Conservation (phyloP, 495 filamentous ascomycete species). For the Neurospora terricola region DNA sequence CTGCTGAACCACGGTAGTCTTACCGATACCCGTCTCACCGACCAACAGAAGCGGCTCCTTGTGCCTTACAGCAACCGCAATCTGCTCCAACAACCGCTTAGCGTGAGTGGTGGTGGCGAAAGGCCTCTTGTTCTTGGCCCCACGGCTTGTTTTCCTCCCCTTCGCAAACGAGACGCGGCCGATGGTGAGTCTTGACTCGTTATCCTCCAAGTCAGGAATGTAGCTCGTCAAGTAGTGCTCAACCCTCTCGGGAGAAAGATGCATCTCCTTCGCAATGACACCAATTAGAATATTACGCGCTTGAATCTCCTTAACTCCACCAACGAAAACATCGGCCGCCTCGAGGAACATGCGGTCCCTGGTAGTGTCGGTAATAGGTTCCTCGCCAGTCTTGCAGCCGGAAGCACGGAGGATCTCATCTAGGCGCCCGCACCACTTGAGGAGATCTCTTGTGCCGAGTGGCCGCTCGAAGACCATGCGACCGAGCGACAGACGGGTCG, state of each 20-base stretch:
- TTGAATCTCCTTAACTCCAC: slow-evolving; percentile 57
- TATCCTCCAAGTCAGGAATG: slow-evolving; percentile 52
- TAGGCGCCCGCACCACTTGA: slow-evolving; percentile 81
- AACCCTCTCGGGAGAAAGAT: slow-evolving; percentile 69
- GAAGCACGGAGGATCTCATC: slow-evolving; percentile 46
- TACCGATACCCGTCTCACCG: slow-evolving; percentile 96
- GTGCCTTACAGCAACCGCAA: slow-evolving; percentile 70
- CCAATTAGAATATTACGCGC: slow-evolving; percentile 51
- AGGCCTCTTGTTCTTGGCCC: slow-evolving; percentile 41
- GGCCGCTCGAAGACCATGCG: slow-evolving; percentile 47
- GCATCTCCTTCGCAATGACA: slow-evolving; percentile 72
- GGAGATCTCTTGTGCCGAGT: slow-evolving; percentile 66
- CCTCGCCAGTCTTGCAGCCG: slow-evolving; percentile 58
- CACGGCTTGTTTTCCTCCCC: slow-evolving; percentile 26
- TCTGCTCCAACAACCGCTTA: slow-evolving; percentile 66
- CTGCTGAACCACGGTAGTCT: slow-evolving; percentile 91
- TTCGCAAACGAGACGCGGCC: slow-evolving; percentile 55
- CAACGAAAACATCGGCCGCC: slow-evolving; percentile 78
- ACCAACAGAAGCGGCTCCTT: slow-evolving; percentile 86
- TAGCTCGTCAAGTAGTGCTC: slow-evolving; percentile 59
- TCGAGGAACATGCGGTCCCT: slow-evolving; percentile 86
- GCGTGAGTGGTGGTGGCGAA: slow-evolving; percentile 71
- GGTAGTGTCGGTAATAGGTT: slow-evolving; percentile 60
- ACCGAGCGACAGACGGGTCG: slow-evolving; percentile 43
- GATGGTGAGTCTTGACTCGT: slow-evolving; percentile 47